Base-by-base conservation (phyloP, 345 rosid genomes). In the Dipteronia sinensis region DNA sequence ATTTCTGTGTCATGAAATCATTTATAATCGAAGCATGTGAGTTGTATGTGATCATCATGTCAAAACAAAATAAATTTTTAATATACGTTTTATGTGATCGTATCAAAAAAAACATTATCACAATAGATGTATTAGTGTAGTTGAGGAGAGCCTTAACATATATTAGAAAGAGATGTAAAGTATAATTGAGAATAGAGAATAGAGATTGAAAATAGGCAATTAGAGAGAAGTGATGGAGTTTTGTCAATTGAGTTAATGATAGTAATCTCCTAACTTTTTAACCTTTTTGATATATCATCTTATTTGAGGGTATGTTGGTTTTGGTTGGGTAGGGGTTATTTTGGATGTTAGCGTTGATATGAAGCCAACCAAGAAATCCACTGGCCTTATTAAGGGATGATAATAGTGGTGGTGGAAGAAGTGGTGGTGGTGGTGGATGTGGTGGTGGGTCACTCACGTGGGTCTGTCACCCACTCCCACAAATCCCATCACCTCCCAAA, bases 261-360 rank as follows among this genome's bases (percentile, higher is more conserved):
- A 31, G 34, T 31, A 31, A 31, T 0, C 79, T 77, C 78, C 68
- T 20, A 74, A 75, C 83, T 76, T 81, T 82, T 9, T 44, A 19
- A 56, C 63, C 75, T 68, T 47, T 67, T 55, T 79, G 77, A 27
- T 0, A 27, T 27, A 27, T 65, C 78, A 61, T 79, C 12, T 71
- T 51, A 64, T 68, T 68, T 31, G 74, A 63, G 73, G 55, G 65
- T 68, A 68, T 63, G 46, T 81, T 63, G 76, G 78, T 71, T 73
- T 78, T 42, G 51, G 19, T 31, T 68, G 81, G 89, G 87, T 83
- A 83, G 85, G 81, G 79, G 38, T 81, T 66, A 51, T 83, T 85
- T 85, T 90, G 97, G 89, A 90, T 79, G 93, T 89, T 91, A 84
- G 98, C 98, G 95, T 90, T 89, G 89, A 87, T 86, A 81, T 82